Evolutionary conservation across 2,329 filamentous ascomycete species (phyloP).

Genomic region (Phialemoniopsis sp.): DNA sequence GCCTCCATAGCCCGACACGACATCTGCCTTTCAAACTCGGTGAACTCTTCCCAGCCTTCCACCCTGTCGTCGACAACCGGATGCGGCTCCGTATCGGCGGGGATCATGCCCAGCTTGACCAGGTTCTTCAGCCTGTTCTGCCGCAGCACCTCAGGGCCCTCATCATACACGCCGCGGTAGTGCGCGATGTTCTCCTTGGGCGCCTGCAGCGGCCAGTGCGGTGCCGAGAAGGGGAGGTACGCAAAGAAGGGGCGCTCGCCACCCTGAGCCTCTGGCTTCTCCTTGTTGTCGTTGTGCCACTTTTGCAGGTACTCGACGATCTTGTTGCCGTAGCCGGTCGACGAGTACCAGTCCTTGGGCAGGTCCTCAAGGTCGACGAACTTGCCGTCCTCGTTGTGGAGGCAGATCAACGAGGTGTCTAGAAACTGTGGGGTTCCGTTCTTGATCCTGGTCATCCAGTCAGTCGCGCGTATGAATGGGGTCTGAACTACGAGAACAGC

Average conservation of each 20-base stretch:
- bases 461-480: too few species aligned
- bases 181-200: constrained; percentile 49
- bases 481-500: too few species aligned
- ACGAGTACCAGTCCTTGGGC: constrained; percentile 48
- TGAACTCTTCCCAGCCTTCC: constrained; percentile 41
- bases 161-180: constrained; percentile 51
- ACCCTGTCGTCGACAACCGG: constrained; percentile 43
- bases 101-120: constrained; percentile 52
- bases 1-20: constrained; percentile 54
- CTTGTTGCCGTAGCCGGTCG: constrained; percentile 45
- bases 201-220: constrained; percentile 60
- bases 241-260: constrained; percentile 43
- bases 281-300: constrained; percentile 28
- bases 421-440: constrained; percentile 32
- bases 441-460: too few species aligned
- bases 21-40: constrained; percentile 37
- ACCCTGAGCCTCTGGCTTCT: constrained; percentile 15
- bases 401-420: constrained; percentile 31
- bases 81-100: constrained; percentile 44
- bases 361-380: constrained; percentile 36
- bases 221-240: constrained; percentile 57
- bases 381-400: constrained; percentile 29
- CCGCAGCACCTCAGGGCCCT: constrained; percentile 53
- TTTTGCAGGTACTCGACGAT: constrained; percentile 46
- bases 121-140: constrained; percentile 46